Conservation (phyloP, 192 early-diverging fungal species). For the Geosiphon pyriformis region DNA sequence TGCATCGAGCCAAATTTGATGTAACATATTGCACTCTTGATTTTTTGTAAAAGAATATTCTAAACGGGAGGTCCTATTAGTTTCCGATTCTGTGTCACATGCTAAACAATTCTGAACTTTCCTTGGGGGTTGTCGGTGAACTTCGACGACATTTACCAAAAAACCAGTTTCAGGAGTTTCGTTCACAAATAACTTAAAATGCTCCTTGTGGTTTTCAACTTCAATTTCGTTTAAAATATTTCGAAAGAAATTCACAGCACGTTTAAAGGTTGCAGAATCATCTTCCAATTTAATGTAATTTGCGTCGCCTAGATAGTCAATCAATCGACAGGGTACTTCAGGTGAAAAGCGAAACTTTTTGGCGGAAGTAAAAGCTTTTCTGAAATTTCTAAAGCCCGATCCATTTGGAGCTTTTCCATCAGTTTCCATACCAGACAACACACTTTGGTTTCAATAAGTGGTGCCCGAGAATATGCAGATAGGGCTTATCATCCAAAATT, state of each 20-base stretch:
- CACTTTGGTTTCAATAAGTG: too few relatives aligned
- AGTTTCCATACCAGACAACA: too few relatives aligned
- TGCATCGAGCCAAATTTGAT: conserved; percentile 23
- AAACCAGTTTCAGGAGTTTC: neutral
- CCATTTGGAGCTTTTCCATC: too few relatives aligned
- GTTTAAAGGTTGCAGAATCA: conserved; percentile 1
- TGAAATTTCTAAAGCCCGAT: too few relatives aligned
- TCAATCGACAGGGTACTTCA: conserved; percentile 4
- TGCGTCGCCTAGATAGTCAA: conserved; percentile 16
- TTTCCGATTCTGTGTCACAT: conserved; percentile 20
- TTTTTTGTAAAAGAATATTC: conserved; percentile 11
- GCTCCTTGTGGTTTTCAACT: neutral
- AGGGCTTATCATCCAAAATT: too few relatives aligned
- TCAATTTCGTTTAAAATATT: conserved; percentile 8
- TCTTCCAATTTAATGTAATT: conserved; percentile 2
- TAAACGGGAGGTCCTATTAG: conserved; percentile 3
- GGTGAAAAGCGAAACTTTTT: conserved; percentile 1
- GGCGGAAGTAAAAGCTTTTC: too few relatives aligned
- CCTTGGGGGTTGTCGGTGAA: neutral
- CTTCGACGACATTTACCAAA: neutral
- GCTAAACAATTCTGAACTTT: conserved; percentile 16
- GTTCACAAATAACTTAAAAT: conserved; percentile 1
- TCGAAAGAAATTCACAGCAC: conserved; percentile 8
- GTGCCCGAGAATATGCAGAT: too few relatives aligned
- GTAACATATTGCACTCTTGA: neutral